Evolutionary conservation across 2,329 filamentous ascomycete species (phyloP).

Genomic region (Huntiella savannae): DNA sequence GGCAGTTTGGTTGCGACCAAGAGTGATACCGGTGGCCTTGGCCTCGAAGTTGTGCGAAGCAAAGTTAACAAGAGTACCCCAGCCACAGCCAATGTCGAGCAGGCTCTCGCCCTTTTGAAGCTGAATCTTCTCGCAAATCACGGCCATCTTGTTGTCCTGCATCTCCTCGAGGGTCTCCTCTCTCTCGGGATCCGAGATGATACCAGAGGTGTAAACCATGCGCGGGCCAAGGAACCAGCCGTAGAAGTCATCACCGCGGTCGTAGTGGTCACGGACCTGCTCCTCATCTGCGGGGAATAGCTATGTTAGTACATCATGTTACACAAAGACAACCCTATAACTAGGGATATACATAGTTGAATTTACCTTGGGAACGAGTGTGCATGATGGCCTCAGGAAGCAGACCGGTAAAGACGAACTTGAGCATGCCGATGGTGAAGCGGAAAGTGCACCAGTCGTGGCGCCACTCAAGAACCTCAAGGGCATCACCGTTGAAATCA

Average conservation of each 20-base stretch:
- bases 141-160: conserved; percentile 90
- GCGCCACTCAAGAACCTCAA: conserved; percentile 80
- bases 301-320: background rate
- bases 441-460: conserved; percentile 95
- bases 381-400: conserved; percentile 85
- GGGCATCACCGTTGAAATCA: conserved; percentile 81
- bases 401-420: conserved; percentile 74
- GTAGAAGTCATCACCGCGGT: conserved; percentile 96
- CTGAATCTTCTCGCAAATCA: conserved; percentile 90
- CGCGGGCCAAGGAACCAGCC: conserved; percentile 94
- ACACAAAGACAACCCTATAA: background rate
- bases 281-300: conserved; percentile 44
- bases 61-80: conserved; percentile 89
- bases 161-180: conserved; percentile 89
- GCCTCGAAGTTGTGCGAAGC: conserved; percentile 85
- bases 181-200: conserved; percentile 70
- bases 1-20: conserved; percentile 87
- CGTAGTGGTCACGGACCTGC: conserved; percentile 93
- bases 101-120: conserved; percentile 63
- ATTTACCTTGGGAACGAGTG: conserved; percentile 55
- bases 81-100: conserved; percentile 93
- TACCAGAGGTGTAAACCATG: conserved; percentile 95
- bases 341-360: background rate
- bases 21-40: conserved; percentile 71
- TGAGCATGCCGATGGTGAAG: conserved; percentile 72